A percentile compares a stretch with the other conserved stretches of the same genome.
Evolutionary conservation across 2,329 filamentous ascomycete genomes (phyloP).

Genomic region (Thelonectria rubi): DNA sequence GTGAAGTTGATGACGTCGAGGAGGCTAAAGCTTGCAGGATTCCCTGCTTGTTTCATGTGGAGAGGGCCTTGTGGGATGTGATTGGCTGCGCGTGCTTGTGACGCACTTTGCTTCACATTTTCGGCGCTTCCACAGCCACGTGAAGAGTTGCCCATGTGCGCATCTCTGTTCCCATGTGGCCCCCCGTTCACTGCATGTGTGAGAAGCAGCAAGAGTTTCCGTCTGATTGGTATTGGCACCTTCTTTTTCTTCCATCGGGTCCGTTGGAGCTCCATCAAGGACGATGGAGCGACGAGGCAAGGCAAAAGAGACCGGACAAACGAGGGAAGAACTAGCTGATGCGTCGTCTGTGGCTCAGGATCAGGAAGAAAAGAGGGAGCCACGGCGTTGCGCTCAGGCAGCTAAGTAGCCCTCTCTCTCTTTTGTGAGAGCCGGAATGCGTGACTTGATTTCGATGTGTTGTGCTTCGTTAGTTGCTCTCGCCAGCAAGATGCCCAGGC

Average conservation of each 20-base stretch:
- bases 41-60: neutral
- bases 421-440: neutral
- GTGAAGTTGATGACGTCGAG: slow-evolving; percentile 37
- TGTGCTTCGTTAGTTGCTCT: neutral
- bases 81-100: neutral
- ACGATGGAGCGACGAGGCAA: neutral
- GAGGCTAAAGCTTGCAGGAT: neutral
- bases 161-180: too few species aligned
- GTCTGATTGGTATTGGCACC: neutral
- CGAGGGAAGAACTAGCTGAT: too few species aligned
- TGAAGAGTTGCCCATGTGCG: neutral
- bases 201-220: neutral
- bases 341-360: neutral
- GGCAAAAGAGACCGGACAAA: neutral
- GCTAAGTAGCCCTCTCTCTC: neutral
- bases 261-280: too few species aligned
- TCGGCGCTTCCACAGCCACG: neutral
- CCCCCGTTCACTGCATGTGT: too few species aligned
- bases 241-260: too few species aligned
- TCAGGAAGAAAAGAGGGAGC: neutral
- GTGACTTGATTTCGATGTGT: neutral
- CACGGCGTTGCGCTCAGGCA: neutral
- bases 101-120: neutral
- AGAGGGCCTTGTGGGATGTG: neutral
- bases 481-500: neutral